phyloP scores from a whole-genome alignment of 1,284 basidiomycete genomes.

The Fomitopsis palustris region DNA sequence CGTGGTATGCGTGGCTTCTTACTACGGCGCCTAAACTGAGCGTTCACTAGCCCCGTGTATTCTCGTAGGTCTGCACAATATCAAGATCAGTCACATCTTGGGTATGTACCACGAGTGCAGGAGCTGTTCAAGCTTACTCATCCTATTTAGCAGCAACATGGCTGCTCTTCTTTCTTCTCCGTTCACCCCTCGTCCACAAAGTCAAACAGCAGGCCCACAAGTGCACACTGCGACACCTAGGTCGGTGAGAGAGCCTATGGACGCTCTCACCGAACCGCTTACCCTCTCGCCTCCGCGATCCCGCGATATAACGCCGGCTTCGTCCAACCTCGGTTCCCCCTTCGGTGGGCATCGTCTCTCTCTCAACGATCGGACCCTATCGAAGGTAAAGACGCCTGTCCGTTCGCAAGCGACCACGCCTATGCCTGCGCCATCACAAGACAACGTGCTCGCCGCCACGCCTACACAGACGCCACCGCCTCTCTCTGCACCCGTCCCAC shows the following conservation, averaged over 20 bases:
- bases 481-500: slow-evolving; percentile 22
- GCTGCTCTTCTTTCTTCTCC: slow-evolving; percentile 3
- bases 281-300: slow-evolving; percentile 14
- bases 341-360: slow-evolving; percentile 23
- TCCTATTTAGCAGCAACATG: neutral
- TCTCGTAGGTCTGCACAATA: slow-evolving; percentile 18
- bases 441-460: slow-evolving; percentile 28
- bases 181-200: slow-evolving; percentile 1
- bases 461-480: slow-evolving; percentile 17
- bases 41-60: slow-evolving; percentile 20
- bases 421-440: slow-evolving; percentile 25
- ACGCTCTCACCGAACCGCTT: slow-evolving; percentile 10
- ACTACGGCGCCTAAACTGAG: neutral
- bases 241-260: slow-evolving; percentile 1
- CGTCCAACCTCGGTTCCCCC: slow-evolving; percentile 31
- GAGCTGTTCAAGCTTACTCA: too few species aligned
- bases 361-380: slow-evolving; percentile 8
- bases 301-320: slow-evolving; percentile 15
- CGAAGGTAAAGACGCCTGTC: slow-evolving; percentile 14
- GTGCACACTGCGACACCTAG: neutral
- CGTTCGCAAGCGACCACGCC: slow-evolving; percentile 21
- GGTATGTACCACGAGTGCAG: neutral
- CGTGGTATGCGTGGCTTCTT: slow-evolving; percentile 3
- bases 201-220: neutral
- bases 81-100: neutral